A percentile compares a stretch with the other conserved stretches of the same genome.
These are phyloP conservation scores for Durotheca rogersii DNA, from an alignment of 495 filamentous ascomycete genomes.

Conservation along the genomic window DNA sequence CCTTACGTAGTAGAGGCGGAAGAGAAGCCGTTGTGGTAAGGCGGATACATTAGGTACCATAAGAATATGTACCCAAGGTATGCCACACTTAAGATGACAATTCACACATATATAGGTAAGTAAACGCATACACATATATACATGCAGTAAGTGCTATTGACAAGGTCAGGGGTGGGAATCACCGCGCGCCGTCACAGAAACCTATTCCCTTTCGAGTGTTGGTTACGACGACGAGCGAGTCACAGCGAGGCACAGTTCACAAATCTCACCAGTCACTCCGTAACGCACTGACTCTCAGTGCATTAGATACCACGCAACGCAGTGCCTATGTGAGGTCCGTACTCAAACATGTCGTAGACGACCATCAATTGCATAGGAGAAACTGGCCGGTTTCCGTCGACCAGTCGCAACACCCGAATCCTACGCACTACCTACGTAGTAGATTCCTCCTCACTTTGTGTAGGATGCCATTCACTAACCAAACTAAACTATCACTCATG, in stretches of 20 bases:
- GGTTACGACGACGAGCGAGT: constrained; percentile 20
- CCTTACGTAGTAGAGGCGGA: too few species aligned
- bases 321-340: too few species aligned
- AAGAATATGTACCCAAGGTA: too few species aligned
- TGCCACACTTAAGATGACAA: too few species aligned
- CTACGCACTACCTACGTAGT: neutral
- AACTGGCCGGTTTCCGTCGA: too few species aligned
- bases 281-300: constrained; percentile 22
- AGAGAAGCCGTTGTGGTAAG: too few species aligned
- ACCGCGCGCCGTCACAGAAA: neutral
- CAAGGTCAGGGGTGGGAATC: constrained; percentile 7
- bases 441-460: neutral
- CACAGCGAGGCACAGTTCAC: constrained; percentile 7
- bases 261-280: neutral
- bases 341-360: too few species aligned
- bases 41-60: too few species aligned
- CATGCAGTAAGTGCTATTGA: too few species aligned
- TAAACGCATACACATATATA: neutral
- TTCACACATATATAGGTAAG: too few species aligned
- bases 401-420: neutral
- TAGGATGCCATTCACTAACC: neutral
- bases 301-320: constrained; percentile 5
- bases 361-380: neutral
- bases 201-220: constrained; percentile 20
- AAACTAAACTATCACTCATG: neutral